These are phyloP conservation scores for Thelonectria rubi DNA, from an alignment of 2,329 filamentous ascomycete species.

Conservation along the genomic window DNA sequence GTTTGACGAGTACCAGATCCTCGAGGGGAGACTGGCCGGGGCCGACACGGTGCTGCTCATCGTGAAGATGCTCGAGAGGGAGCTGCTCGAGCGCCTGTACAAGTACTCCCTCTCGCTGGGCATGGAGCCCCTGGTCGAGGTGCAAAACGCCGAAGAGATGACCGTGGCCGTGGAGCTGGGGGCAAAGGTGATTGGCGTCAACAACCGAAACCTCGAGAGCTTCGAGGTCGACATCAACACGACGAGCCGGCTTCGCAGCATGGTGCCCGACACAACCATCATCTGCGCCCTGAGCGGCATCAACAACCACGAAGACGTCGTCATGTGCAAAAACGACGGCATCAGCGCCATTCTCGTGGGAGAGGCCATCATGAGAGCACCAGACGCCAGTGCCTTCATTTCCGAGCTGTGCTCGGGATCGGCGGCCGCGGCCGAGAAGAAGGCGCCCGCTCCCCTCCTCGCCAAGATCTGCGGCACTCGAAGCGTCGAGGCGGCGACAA, in stretches of 20 bases:
- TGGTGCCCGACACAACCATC: constrained; percentile 85
- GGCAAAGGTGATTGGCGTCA: constrained; percentile 92
- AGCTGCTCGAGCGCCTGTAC: constrained; percentile 80
- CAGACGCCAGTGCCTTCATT: constrained; percentile 85
- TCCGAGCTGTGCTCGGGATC: constrained; percentile 77
- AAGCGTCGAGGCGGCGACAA: constrained; percentile 79
- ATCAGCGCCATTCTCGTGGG: constrained; percentile 94
- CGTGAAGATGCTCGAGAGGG: constrained; percentile 93
- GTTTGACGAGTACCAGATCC: constrained; percentile 97
- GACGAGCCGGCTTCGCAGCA: constrained; percentile 85
- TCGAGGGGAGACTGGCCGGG: constrained; percentile 91
- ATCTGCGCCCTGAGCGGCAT: constrained; percentile 96
- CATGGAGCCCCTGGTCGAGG: constrained; percentile 98
- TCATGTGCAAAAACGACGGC: constrained; percentile 86
- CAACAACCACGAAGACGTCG: constrained; percentile 85
- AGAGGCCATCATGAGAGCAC: constrained; percentile 93
- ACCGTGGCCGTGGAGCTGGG: constrained; percentile 84
- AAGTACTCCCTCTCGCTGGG: constrained; percentile 87
- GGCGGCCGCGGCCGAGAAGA: constrained; percentile 47
- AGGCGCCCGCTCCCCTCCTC: constrained; percentile 61
- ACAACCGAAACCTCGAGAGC: constrained; percentile 95
- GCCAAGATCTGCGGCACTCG: constrained; percentile 97
- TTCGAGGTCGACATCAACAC: constrained; percentile 97
- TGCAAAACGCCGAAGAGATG: constrained; percentile 96
- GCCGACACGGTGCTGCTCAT: constrained; percentile 96